Conservation (phyloP, 257 asterid species). For the Echium plantagineum region DNA sequence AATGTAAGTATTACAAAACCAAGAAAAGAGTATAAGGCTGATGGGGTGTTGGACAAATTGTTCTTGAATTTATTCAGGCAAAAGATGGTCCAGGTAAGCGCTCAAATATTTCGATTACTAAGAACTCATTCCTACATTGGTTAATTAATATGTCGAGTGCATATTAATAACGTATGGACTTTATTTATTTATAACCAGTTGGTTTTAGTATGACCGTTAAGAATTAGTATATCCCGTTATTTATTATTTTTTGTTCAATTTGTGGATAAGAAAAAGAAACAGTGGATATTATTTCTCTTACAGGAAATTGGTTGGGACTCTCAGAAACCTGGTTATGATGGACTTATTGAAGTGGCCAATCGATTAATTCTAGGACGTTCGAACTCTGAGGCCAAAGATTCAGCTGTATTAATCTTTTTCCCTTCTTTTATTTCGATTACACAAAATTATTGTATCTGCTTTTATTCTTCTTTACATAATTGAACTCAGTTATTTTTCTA, state of each 20-base stretch:
- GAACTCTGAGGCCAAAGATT: slow-evolving; percentile 56
- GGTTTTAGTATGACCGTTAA: too few species aligned
- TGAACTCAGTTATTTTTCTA: too few species aligned
- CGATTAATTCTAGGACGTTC: slow-evolving; percentile 56
- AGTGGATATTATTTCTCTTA: not conserved
- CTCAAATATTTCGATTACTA: not conserved
- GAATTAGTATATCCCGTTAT: too few species aligned
- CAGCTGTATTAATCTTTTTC: slow-evolving; percentile 32
- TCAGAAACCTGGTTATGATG: slow-evolving; percentile 66
- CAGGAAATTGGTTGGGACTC: slow-evolving; percentile 88
- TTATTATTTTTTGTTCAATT: not conserved
- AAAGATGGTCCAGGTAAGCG: slow-evolving; percentile 60
- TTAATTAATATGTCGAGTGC: too few species aligned
- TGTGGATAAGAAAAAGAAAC: not conserved
- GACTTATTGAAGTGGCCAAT: slow-evolving; percentile 71
- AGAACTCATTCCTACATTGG: too few species aligned
- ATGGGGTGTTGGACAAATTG: slow-evolving; percentile 36
- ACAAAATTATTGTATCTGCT: too few species aligned
- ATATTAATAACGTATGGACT: too few species aligned
- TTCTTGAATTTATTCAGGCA: slow-evolving; percentile 56
- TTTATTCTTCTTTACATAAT: too few species aligned
- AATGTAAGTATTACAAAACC: slow-evolving; percentile 6
- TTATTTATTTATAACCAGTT: too few species aligned
- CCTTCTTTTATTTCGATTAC: not conserved
- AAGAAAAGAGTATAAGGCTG: slow-evolving; percentile 30